phyloP scores from a whole-genome alignment of 148 eudicot genomes.

The Talinum fruticosum region DNA sequence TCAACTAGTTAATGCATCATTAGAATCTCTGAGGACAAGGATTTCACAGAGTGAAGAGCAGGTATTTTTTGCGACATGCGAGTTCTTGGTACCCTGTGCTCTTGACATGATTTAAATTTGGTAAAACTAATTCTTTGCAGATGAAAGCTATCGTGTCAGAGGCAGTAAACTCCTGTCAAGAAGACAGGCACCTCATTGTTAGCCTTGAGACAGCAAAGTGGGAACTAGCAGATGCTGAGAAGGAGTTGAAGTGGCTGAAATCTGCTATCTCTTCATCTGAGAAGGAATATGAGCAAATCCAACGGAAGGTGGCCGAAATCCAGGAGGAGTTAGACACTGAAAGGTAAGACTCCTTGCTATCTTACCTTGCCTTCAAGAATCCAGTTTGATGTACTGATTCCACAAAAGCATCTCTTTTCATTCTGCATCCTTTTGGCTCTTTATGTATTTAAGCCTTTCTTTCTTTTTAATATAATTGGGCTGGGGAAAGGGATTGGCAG shows the following conservation, averaged over 20 bases:
- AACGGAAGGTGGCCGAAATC: constrained; percentile 55
- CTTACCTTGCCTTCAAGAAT: not conserved
- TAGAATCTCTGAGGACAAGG: constrained; percentile 52
- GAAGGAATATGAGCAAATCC: constrained; percentile 85
- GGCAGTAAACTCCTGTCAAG: constrained; percentile 59
- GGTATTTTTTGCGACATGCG: constrained; percentile 36
- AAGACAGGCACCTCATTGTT: constrained; percentile 60
- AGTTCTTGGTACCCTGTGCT: not conserved
- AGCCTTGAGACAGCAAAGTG: constrained; percentile 67
- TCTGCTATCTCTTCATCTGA: constrained; percentile 69
- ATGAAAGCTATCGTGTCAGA: constrained; percentile 61
- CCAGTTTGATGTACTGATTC: not conserved
- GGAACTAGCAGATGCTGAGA: constrained; percentile 82
- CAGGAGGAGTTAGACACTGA: constrained; percentile 59
- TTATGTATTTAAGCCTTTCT: not conserved
- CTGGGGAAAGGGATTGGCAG: too few relatives aligned
- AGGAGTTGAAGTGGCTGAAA: constrained; percentile 84
- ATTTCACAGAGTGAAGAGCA: constrained; percentile 66
- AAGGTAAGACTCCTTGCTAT: constrained; percentile 40
- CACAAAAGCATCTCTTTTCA: not conserved
- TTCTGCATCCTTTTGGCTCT: not conserved
- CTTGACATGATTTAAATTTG: not conserved
- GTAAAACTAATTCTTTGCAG: constrained; percentile 39
- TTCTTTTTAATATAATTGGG: not conserved
- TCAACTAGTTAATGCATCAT: constrained; percentile 47